Evolutionary conservation across 73 alveolate genomes (phyloP), one percentile per base, ranked within the genome.

Genomic region (Paramecium primaurelia): DNA sequence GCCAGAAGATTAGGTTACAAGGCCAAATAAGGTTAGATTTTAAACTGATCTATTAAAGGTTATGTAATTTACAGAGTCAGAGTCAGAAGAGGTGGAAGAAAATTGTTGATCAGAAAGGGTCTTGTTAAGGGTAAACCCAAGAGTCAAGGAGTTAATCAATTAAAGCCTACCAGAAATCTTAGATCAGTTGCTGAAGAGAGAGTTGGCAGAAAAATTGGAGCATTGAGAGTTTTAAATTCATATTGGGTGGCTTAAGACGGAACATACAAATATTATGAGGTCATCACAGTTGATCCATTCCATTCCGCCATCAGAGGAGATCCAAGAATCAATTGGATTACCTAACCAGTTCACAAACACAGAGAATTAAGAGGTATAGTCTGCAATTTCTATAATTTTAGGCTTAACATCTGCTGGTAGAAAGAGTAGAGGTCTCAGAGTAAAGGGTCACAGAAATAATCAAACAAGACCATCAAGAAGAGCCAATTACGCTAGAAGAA

Each of bases 211-310:
- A 96, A 95, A 92, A 88, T 95, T 38, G 97, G 99, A 44, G 93
- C 92, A 89, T 95, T 99, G 86, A 98, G 99, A 93, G 99, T 99
- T 92, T 93, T 96, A 93, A 98, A 99, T 98, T 98, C 99, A 58
- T 99, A 99, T 97, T 99, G 99, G 99, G 99, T 96, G 86, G 99
- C 99, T 40, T 99, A 99, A 96, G 99, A 99, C 95, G 99, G 99
- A 59, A 95, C 98, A 91, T 97, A 94, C 96, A 98, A 98, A 98
- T 98, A 95, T 98, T 98, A 64, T 95, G 99, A 98, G 93, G 99
- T 98, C 95, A 98, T 98, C 96, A 94, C 98, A 92, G 99, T 98
- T 91, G 99, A 98, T 95, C 99, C 99, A 86, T 86, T 95, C 95
- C 99, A 99, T 98, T 96, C 95, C 49, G 99, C 98, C 71, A 96